Evolutionary conservation across 2,329 filamentous ascomycete genomes (phyloP).

Genomic region (Magnaporthiopsis incrustans): DNA sequence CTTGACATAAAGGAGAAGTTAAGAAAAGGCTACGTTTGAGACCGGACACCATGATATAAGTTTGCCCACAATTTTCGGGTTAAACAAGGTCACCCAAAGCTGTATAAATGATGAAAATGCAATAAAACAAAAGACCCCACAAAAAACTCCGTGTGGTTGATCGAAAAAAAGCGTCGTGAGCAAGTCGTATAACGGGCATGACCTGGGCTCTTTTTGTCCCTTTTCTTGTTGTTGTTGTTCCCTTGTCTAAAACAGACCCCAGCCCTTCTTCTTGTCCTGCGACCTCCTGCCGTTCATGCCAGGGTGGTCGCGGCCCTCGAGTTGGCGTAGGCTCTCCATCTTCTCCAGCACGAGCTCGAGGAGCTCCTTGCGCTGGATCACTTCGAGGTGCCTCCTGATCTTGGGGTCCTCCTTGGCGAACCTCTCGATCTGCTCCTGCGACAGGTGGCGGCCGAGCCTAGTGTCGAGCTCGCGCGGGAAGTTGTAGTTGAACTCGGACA

Average conservation of each 20-base stretch:
- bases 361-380: constrained; percentile 85
- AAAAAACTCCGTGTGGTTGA: neutral
- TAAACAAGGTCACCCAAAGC: neutral
- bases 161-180: neutral
- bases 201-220: neutral
- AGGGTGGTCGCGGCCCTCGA: constrained; percentile 67
- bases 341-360: constrained; percentile 90
- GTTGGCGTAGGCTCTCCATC: constrained; percentile 81
- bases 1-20: no score
- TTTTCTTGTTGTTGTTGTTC: neutral
- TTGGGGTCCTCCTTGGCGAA: constrained; percentile 93
- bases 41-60: neutral
- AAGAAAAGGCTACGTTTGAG: neutral
- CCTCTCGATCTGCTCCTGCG: constrained; percentile 71
- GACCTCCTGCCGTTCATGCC: constrained; percentile 9
- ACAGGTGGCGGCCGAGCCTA: constrained; percentile 73
- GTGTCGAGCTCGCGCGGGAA: constrained; percentile 90
- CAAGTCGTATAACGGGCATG: neutral
- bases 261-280: constrained; percentile 33
- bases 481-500: constrained; percentile 96
- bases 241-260: constrained; percentile 36
- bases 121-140: neutral
- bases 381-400: constrained; percentile 79
- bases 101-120: neutral
- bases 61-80: neutral